Percentiles rank a stretch among this genome's conserved stretches.
Conservation (phyloP, 208 protist species). For the Spongospora subterranea region DNA sequence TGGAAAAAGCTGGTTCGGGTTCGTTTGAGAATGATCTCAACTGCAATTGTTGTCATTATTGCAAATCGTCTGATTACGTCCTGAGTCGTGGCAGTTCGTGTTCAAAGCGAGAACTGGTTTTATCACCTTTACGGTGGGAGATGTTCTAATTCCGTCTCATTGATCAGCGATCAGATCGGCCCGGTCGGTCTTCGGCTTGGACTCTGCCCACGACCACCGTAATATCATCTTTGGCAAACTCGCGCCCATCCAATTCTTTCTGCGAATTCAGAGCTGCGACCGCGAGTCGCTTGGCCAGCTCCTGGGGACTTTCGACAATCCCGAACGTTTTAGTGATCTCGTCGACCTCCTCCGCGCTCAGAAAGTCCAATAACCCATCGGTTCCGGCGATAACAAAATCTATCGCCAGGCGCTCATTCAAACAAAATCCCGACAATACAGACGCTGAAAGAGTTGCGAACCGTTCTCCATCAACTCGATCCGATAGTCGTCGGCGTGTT, state of each 20-base stretch:
- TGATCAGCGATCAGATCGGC: too few relatives aligned
- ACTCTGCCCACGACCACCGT: background rate
- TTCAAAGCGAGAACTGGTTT: too few relatives aligned
- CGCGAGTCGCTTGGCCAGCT: background rate
- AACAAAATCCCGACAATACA: background rate
- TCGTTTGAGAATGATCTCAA: too few relatives aligned
- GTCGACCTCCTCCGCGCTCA: background rate
- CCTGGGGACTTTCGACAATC: background rate
- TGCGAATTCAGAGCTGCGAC: background rate
- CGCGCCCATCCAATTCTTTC: background rate
- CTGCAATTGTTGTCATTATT: too few relatives aligned
- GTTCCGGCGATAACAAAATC: constrained; percentile 1
- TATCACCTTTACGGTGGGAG: too few relatives aligned
- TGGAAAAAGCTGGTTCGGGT: too few relatives aligned
- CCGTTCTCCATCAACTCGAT: background rate
- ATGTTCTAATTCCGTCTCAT: too few relatives aligned
- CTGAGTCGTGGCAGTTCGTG: too few relatives aligned
- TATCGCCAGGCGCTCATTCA: background rate
- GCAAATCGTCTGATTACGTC: too few relatives aligned
- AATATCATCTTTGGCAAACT: background rate
- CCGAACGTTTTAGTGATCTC: background rate
- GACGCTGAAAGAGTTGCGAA: background rate
- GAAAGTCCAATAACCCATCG: background rate
- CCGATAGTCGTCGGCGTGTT: background rate
- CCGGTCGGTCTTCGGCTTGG: too few relatives aligned